Evolutionary conservation across 1,284 basidiomycete species (phyloP).

Genomic region (Stereum hirsutum): DNA sequence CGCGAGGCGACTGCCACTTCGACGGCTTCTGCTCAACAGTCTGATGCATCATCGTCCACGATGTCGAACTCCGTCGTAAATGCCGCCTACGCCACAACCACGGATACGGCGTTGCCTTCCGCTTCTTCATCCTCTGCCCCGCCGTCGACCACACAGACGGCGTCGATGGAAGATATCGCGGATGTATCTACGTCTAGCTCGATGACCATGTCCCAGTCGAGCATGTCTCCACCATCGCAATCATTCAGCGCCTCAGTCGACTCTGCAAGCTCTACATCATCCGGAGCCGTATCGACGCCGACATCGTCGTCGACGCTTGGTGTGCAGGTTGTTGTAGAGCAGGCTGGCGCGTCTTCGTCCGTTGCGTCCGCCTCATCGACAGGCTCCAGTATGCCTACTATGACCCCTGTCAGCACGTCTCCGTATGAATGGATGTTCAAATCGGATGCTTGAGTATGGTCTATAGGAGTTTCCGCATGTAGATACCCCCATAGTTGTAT

Average conservation of each 20-base stretch:
- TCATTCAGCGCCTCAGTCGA: constrained; percentile 12
- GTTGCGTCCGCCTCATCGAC: neutral
- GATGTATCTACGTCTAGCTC: neutral
- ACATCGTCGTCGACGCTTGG: constrained; percentile 11
- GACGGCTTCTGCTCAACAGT: neutral
- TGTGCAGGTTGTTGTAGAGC: constrained; percentile 10
- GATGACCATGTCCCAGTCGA: neutral
- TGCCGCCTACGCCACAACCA: neutral
- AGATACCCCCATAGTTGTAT: too few relatives aligned
- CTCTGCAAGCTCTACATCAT: constrained; percentile 16
- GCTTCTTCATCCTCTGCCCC: constrained; percentile 4
- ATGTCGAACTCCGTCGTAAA: neutral
- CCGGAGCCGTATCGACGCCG: constrained; percentile 11
- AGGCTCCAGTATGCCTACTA: constrained; percentile 10
- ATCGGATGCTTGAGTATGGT: constrained; percentile 5
- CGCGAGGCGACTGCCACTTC: neutral
- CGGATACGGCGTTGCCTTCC: constrained; percentile 3
- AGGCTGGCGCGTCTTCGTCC: neutral
- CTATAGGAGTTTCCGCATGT: too few relatives aligned
- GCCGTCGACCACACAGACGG: neutral
- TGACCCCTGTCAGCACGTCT: constrained; percentile 27
- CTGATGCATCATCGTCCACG: neutral
- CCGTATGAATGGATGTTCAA: constrained; percentile 35
- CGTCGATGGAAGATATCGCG: neutral
- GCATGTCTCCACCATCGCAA: neutral